Percentiles rank a stretch among this genome's conserved stretches.
These are phyloP conservation scores for Plasmodium vivax DNA, from an alignment of 169 alveolate genomes.

Conservation along the genomic window DNA sequence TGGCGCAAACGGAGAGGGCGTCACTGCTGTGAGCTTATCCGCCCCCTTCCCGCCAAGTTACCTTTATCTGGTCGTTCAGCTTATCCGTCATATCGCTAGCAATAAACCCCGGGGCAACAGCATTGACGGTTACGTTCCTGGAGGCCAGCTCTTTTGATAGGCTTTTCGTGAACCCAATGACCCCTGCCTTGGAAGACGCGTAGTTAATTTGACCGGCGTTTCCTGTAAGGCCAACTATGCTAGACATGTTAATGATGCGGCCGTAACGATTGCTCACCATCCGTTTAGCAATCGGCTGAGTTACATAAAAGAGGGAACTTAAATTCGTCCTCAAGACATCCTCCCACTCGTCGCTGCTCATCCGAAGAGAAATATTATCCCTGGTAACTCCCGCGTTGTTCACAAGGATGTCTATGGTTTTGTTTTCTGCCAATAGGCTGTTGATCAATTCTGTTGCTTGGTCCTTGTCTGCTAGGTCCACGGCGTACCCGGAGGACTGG, in stretches of 20 bases:
- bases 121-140: constrained; percentile 87
- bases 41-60: not conserved
- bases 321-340: constrained; percentile 89
- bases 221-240: constrained; percentile 91
- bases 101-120: constrained; percentile 90
- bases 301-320: constrained; percentile 79
- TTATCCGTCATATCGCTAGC: constrained; percentile 78
- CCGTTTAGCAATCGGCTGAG: constrained; percentile 70
- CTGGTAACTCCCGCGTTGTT: constrained; percentile 94
- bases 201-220: constrained; percentile 92
- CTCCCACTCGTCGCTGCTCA: constrained; percentile 92
- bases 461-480: constrained; percentile 76
- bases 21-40: not conserved
- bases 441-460: constrained; percentile 72
- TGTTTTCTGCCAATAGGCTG: constrained; percentile 73
- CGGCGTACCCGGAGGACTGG: constrained; percentile 75
- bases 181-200: constrained; percentile 92
- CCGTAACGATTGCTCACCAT: constrained; percentile 80
- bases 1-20: too few relatives aligned
- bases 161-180: constrained; percentile 90
- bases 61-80: constrained; percentile 78
- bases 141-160: constrained; percentile 92
- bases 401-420: constrained; percentile 90
- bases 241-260: constrained; percentile 81
- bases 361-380: constrained; percentile 88